Base-by-base conservation (phyloP, 2,329 filamentous ascomycete species). In the Laburnicola sp. region DNA sequence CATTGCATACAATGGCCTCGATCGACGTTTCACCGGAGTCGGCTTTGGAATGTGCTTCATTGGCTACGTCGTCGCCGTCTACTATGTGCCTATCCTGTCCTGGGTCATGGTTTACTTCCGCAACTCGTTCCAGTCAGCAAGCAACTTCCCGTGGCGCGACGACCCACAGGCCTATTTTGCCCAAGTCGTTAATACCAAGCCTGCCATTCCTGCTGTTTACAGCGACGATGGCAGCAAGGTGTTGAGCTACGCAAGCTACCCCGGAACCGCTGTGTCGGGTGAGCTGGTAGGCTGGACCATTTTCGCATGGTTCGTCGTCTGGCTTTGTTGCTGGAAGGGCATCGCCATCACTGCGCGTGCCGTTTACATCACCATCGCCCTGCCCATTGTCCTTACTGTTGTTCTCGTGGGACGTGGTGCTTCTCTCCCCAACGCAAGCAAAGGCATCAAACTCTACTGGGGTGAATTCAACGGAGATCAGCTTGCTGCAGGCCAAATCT, bases 401-500 rank as follows among this genome's bases (percentile, higher is more conserved):
- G 28, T 43, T 28, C 39, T 43, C 26, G 28, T 43, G 2, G 39
- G 39, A 2, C 44, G 54, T 10, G 48, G 51, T 28, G 36, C 23
- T 4, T 56, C 50, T 8, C 39, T 53, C 16, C 16, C 16, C 16
- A 16, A 16, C 16, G 16, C 16, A 16, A 16, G 16, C 16, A 16
- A 16, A 16, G 16, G 16, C 16, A 16, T 16, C 16, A 16, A 16
- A 16, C 16, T 16, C 16, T 16, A 16, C 16, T 16, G 16, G 16
- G 16, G 16, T 16, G 16, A 16, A 16, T 16, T 16, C 16, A 16
- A 16, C 16, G 16, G 16, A 16, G 16, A 16, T 16, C 16, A 16
- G 16, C 49, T 51, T 9, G 6, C 38, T 11, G 28, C 27, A 21
- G 78, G 78, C 0, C 72, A 72, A 1, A 74, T 82, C 4, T 83